Evolutionary conservation across 495 filamentous ascomycete species (phyloP), one percentile per base, ranked within the genome.

Genomic region (Cercophora samala): DNA sequence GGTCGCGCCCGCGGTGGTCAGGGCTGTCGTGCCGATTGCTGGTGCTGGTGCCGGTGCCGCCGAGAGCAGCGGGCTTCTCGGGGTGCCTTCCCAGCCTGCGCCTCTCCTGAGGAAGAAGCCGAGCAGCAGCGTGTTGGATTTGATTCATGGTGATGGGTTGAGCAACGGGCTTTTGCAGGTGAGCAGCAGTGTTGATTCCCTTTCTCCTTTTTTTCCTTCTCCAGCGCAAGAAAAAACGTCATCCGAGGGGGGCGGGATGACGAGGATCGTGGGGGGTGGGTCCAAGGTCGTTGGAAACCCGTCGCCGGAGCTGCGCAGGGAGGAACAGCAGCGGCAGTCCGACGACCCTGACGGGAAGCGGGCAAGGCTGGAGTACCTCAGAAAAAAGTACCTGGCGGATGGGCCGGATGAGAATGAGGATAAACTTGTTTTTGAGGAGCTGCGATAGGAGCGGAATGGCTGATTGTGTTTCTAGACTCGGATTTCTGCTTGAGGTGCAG

Each of bases 331-430:
- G 1, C 26, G 8, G 4, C 26, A 29, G 26, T 5, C 65, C 26
- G 17, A 25, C 26, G 17, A 25, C 60, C 13, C 37, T 60, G 62
- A 19, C 60, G 26, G 29, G 23, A 37, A 25, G 3, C 23, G 18
- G 15, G 52, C 52, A 61, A 25, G 29, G 58, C 15, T 37, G 23
- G 61, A 64, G 52, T 26, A 46, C 11, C 8, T 68, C 60, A 29
- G 61, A 6, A 6, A 21, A n/a, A 61, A 60, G 53, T 21, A 25
- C 11, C 4, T 19, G 52, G 37, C 23, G 21, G 54, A 64, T 5
- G 66, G 66, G 32, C 66, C 66, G 46, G 66, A 68, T 52, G 19
- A 25, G 3, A 68, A 68, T 25, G 3, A 68, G 55, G 66, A 68
- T 55, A 68, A 64, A 22, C 66, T 62, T 51, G 61, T 68, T 24